Conservation (phyloP, 2,329 filamentous ascomycete genomes). For the Botrytis pseudocinerea region DNA sequence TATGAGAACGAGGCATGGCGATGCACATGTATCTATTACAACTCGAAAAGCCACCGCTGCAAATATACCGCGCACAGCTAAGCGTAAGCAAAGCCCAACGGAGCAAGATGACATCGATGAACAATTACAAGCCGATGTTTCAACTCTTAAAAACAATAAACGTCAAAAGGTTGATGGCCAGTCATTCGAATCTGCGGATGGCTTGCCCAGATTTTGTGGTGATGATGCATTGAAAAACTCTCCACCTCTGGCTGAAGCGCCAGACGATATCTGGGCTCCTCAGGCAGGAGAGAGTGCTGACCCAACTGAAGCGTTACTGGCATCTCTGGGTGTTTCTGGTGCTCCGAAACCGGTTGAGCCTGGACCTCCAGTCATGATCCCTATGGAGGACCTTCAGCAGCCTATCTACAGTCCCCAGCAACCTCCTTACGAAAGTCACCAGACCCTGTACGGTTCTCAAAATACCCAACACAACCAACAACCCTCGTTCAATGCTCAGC, state of each 20-base stretch:
- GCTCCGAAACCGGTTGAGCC: slow-evolving; percentile 40
- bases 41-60: slow-evolving; percentile 10
- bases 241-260: slow-evolving; percentile 31
- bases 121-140: slow-evolving; percentile 24
- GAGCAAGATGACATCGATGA: slow-evolving; percentile 30
- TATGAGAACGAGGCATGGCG: slow-evolving; percentile 32
- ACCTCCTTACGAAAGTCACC: slow-evolving; percentile 9
- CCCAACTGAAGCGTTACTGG: slow-evolving; percentile 40
- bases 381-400: slow-evolving; percentile 16
- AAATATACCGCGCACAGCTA: slow-evolving; percentile 28
- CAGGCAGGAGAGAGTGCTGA: slow-evolving; percentile 38
- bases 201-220: slow-evolving; percentile 17
- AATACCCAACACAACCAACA: slow-evolving; percentile 21
- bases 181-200: not conserved
- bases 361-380: slow-evolving; percentile 25
- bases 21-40: not conserved
- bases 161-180: slow-evolving; percentile 33
- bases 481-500: slow-evolving; percentile 32
- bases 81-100: slow-evolving; percentile 32
- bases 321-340: slow-evolving; percentile 43
- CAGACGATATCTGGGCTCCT: slow-evolving; percentile 40
- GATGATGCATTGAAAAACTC: slow-evolving; percentile 27
- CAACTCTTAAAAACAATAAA: slow-evolving; percentile 32
- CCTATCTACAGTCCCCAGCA: slow-evolving; percentile 11
- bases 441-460: slow-evolving; percentile 10